These are phyloP conservation scores for Aeschynomene evenia DNA, from an alignment of 306 rosid genomes.

Conservation along the genomic window DNA sequence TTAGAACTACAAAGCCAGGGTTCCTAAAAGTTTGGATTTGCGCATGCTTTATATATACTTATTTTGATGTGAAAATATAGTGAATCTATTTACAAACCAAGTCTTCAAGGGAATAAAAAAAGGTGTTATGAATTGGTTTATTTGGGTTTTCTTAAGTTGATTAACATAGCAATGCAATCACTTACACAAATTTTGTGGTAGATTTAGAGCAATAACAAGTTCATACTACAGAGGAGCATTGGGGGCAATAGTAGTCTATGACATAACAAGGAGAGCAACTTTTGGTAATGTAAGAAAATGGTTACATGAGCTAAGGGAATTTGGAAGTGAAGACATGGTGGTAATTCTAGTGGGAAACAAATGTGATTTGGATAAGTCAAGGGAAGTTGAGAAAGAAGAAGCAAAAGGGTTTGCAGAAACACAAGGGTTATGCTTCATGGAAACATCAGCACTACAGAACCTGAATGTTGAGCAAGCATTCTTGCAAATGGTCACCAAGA, in stretches of 20 bases:
- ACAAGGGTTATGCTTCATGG: conserved; percentile 79
- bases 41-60: no score
- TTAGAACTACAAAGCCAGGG: not conserved
- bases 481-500: conserved; percentile 63
- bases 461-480: conserved; percentile 80
- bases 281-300: conserved; percentile 66
- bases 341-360: conserved; percentile 77
- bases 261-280: conserved; percentile 55
- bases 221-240: conserved; percentile 94
- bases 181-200: conserved; percentile 36
- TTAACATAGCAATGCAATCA: not conserved
- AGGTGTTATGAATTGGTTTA: not conserved
- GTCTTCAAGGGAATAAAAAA: no score
- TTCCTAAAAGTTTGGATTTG: not conserved
- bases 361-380: conserved; percentile 57
- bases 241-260: conserved; percentile 82
- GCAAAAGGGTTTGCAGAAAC: conserved; percentile 59
- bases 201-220: conserved; percentile 94
- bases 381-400: conserved; percentile 73
- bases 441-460: conserved; percentile 85
- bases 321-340: conserved; percentile 69
- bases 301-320: conserved; percentile 72
- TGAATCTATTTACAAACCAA: no score
- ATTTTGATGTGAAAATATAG: not conserved
- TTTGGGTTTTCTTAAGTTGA: not conserved